A percentile compares a stretch with the other conserved stretches of the same genome.
These are phyloP conservation scores for Cordyceps javanica DNA, from an alignment of 2,329 filamentous ascomycete genomes.

Conservation along the genomic window DNA sequence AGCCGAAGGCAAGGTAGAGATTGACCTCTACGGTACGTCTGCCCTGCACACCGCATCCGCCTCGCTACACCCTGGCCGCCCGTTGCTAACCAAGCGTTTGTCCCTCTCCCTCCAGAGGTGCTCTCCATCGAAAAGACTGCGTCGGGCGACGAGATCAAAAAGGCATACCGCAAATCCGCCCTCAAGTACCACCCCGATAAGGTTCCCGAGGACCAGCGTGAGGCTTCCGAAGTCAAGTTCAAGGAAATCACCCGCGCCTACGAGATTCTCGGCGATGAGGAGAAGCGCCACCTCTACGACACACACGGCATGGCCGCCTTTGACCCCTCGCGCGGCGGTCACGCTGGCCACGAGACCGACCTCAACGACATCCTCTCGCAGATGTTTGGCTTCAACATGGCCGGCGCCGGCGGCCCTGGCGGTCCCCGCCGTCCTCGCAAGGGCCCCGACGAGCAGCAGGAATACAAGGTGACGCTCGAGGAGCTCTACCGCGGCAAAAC, in stretches of 20 bases:
- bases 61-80: background rate
- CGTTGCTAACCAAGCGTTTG: background rate
- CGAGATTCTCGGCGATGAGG: constrained; percentile 93
- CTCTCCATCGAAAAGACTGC: constrained; percentile 69
- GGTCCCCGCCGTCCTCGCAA: constrained; percentile 58
- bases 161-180: constrained; percentile 92
- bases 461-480: constrained; percentile 85
- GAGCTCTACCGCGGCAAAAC: constrained; percentile 99
- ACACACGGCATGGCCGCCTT: constrained; percentile 94
- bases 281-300: constrained; percentile 89
- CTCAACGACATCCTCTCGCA: constrained; percentile 88
- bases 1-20: constrained; percentile 30
- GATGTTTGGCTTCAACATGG: constrained; percentile 79
- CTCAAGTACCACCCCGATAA: constrained; percentile 92
- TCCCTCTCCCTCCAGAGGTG: constrained; percentile 51
- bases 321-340: constrained; percentile 64
- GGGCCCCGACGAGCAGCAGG: constrained; percentile 79
- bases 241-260: constrained; percentile 91
- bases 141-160: constrained; percentile 78
- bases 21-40: constrained; percentile 54
- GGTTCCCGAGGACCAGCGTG: constrained; percentile 77
- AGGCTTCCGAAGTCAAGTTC: constrained; percentile 84
- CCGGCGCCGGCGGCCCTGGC: constrained; percentile 43
- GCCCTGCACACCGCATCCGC: background rate
- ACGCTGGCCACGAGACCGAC: constrained; percentile 66